phyloP scores from a whole-genome alignment of 148 eudicot species.

The Amaranthus cruentus region DNA sequence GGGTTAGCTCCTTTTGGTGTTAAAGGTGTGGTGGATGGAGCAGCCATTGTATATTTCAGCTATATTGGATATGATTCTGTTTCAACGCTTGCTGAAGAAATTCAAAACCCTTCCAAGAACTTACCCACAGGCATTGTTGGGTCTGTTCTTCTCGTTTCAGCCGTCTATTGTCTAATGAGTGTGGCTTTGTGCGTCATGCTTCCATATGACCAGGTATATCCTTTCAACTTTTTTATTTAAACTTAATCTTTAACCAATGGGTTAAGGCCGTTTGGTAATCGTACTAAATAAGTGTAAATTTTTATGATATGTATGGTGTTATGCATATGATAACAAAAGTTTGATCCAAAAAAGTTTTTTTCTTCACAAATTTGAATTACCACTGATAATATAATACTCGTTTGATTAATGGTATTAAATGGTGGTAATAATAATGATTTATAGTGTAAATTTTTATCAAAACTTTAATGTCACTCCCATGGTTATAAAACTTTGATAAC shows the following conservation, averaged over 20 bases:
- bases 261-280: neutral
- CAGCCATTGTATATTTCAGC: constrained; percentile 77
- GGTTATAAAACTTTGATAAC: too few species aligned
- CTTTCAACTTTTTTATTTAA: neutral
- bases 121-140: constrained; percentile 83
- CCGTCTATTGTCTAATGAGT: constrained; percentile 69
- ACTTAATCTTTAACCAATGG: neutral
- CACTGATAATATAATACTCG: too few species aligned
- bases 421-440: too few species aligned
- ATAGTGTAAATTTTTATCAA: too few species aligned
- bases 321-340: too few species aligned
- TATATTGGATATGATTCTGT: constrained; percentile 85
- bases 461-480: too few species aligned
- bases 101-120: constrained; percentile 52
- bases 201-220: constrained; percentile 56
- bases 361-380: too few species aligned
- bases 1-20: constrained; percentile 72
- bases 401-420: too few species aligned
- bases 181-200: constrained; percentile 65
- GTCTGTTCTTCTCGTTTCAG: constrained; percentile 63
- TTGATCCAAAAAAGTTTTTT: too few species aligned
- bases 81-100: constrained; percentile 92
- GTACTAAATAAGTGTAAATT: neutral
- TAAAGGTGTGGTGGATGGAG: constrained; percentile 72
- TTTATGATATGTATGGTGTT: neutral